Evolutionary conservation across 495 filamentous ascomycete species (phyloP).

Genomic region (Neurospora tetrasperma): DNA sequence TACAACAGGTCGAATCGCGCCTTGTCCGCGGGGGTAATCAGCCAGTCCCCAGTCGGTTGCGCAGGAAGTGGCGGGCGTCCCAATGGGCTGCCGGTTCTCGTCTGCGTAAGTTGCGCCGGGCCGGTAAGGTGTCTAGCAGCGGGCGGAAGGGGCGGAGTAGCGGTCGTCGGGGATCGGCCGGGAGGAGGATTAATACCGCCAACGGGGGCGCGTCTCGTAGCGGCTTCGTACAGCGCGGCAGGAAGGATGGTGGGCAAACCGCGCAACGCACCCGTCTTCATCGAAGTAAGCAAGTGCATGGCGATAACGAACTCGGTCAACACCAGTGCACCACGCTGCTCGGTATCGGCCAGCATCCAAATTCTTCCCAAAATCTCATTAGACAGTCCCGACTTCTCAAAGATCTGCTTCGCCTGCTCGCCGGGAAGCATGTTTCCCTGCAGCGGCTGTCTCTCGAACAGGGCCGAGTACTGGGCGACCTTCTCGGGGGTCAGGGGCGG

Average conservation of each 20-base stretch:
- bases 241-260: conserved; percentile 75
- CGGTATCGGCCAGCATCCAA: conserved; percentile 88
- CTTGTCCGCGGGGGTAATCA: conserved; percentile 75
- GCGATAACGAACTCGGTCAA: conserved; percentile 92
- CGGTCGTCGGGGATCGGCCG: conserved; percentile 24
- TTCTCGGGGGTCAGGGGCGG: conserved; percentile 84
- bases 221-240: conserved; percentile 82
- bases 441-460: conserved; percentile 83
- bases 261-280: conserved; percentile 70
- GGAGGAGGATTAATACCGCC: conserved; percentile 28
- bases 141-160: conserved; percentile 27
- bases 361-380: conserved; percentile 87
- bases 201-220: conserved; percentile 53
- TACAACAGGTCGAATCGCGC: conserved; percentile 76
- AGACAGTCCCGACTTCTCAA: conserved; percentile 80
- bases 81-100: conserved; percentile 61
- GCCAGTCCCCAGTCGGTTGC: conserved; percentile 69
- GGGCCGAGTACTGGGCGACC: conserved; percentile 67
- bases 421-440: conserved; percentile 70
- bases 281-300: conserved; percentile 91
- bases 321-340: conserved; percentile 82
- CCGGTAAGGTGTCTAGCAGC: conserved; percentile 39
- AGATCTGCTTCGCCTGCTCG: conserved; percentile 84
- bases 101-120: conserved; percentile 25
- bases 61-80: conserved; percentile 47